Evolutionary conservation across 2,329 filamentous ascomycete species (phyloP).

Genomic region (Pseudogymnoascus pannorum): DNA sequence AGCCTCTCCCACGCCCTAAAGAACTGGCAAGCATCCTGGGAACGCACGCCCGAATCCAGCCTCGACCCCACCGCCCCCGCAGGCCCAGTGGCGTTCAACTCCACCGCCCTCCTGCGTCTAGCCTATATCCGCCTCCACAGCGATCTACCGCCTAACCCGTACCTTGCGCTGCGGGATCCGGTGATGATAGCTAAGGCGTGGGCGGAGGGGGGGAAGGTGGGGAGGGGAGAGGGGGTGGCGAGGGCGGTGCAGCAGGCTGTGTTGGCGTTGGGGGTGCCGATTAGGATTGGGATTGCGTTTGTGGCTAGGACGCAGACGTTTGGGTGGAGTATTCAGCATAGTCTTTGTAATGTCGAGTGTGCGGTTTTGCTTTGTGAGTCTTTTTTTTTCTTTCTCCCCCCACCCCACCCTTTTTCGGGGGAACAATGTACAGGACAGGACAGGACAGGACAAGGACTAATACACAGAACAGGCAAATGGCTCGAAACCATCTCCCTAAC

Average conservation of each 20-base stretch:
- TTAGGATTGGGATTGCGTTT: constrained; percentile 56
- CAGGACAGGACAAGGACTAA: too few species aligned
- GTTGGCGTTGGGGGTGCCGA: constrained; percentile 60
- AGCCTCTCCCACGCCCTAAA: constrained; percentile 48
- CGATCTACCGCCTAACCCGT: constrained; percentile 54
- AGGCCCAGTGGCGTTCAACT: constrained; percentile 59
- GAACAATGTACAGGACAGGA: too few species aligned
- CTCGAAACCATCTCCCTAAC: constrained; percentile 48
- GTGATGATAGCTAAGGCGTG: constrained; percentile 54
- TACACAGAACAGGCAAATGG: constrained; percentile 32
- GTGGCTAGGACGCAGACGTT: constrained; percentile 53
- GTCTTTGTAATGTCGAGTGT: constrained; percentile 55
- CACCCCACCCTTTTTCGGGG: neutral
- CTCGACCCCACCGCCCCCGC: constrained; percentile 45
- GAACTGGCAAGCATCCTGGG: constrained; percentile 52
- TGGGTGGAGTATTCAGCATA: constrained; percentile 58
- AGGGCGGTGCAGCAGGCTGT: constrained; percentile 60
- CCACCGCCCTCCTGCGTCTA: constrained; percentile 51
- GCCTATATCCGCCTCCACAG: constrained; percentile 61
- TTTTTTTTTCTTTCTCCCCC: neutral
- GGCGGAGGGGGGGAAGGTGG: constrained; percentile 49
- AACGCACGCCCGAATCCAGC: constrained; percentile 33
- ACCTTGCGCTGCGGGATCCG: constrained; percentile 58
- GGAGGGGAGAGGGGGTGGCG: constrained; percentile 52
- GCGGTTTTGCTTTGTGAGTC: constrained; percentile 52